These are phyloP conservation scores for Tolypocladium ovalisporum DNA, from an alignment of 2,329 filamentous ascomycete genomes.

Conservation along the genomic window DNA sequence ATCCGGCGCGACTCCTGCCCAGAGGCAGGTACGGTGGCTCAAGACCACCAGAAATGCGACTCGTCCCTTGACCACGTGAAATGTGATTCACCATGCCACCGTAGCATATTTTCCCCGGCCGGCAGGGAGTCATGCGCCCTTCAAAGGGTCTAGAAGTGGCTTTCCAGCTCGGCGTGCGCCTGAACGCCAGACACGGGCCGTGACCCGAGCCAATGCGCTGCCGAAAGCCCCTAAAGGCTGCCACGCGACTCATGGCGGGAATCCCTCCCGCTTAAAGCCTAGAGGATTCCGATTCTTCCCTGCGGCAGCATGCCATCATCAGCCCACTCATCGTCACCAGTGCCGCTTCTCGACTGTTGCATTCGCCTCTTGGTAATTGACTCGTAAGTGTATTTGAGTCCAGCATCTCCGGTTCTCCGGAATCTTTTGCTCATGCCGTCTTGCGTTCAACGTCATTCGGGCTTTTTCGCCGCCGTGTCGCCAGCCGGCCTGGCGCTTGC, in stretches of 20 bases:
- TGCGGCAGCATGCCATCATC: neutral
- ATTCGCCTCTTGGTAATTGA: neutral
- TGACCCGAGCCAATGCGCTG: neutral
- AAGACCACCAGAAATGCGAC: too few species aligned
- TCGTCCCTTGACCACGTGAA: too few species aligned
- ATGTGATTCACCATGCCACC: too few species aligned
- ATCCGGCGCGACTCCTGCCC: too few species aligned
- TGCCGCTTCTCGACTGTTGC: neutral
- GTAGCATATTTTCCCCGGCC: too few species aligned
- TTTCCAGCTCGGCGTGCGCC: neutral
- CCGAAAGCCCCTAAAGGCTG: neutral
- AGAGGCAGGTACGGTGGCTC: too few species aligned
- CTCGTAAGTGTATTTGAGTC: neutral
- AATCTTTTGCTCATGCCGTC: neutral
- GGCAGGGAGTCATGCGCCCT: neutral
- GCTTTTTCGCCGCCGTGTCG: neutral
- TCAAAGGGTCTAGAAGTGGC: neutral
- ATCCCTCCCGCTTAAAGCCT: too few species aligned
- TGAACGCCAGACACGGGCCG: neutral
- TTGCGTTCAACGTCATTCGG: too few species aligned
- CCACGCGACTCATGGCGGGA: neutral
- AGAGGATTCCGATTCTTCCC: neutral
- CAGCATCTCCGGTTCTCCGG: neutral
- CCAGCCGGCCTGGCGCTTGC: neutral
- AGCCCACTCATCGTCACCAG: neutral